Conservation (phyloP, 2,329 filamentous ascomycete species). For the Diaporthe caulivora region DNA sequence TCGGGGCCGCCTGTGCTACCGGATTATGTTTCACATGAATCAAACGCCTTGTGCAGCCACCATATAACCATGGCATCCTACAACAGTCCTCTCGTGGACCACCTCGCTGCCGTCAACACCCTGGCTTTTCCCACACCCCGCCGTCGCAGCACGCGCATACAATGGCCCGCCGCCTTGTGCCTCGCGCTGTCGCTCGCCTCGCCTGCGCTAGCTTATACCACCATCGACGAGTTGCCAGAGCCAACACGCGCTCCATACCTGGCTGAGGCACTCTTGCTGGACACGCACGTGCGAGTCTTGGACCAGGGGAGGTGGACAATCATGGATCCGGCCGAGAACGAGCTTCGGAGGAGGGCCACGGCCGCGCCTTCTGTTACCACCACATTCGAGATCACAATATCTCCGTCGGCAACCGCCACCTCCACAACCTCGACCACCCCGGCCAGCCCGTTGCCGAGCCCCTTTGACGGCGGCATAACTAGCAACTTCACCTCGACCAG, state of each 20-base stretch:
- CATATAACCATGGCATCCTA: slow-evolving; percentile 45
- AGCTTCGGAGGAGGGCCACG: slow-evolving; percentile 42
- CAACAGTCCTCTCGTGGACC: slow-evolving; percentile 23
- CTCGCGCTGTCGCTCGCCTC: slow-evolving; percentile 44
- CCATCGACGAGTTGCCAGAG: slow-evolving; percentile 39
- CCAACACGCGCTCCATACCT: slow-evolving; percentile 45
- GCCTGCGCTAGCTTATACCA: slow-evolving; percentile 44
- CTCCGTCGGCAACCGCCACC: slow-evolving; percentile 42
- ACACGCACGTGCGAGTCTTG: slow-evolving; percentile 51
- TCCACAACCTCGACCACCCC: slow-evolving; percentile 42
- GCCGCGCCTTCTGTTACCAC: slow-evolving; percentile 27
- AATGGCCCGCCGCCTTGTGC: slow-evolving; percentile 44
- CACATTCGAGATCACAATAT: slow-evolving; percentile 39
- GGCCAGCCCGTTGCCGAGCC: slow-evolving; percentile 65
- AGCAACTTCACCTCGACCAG: slow-evolving; percentile 70
- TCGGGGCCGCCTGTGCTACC: slow-evolving; percentile 38
- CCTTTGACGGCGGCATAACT: slow-evolving; percentile 75
- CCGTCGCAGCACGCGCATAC: slow-evolving; percentile 43
- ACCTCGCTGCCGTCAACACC: slow-evolving; percentile 15
- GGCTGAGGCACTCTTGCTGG: slow-evolving; percentile 51
- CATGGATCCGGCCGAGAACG: slow-evolving; percentile 51
- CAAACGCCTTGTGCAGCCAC: slow-evolving; percentile 43
- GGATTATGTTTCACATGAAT: slow-evolving; percentile 44
- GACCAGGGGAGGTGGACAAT: slow-evolving; percentile 52
- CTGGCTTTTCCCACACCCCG: background rate